phyloP scores from a whole-genome alignment of 2,329 filamentous ascomycete genomes.

The Davidsoniella eucalypti region DNA sequence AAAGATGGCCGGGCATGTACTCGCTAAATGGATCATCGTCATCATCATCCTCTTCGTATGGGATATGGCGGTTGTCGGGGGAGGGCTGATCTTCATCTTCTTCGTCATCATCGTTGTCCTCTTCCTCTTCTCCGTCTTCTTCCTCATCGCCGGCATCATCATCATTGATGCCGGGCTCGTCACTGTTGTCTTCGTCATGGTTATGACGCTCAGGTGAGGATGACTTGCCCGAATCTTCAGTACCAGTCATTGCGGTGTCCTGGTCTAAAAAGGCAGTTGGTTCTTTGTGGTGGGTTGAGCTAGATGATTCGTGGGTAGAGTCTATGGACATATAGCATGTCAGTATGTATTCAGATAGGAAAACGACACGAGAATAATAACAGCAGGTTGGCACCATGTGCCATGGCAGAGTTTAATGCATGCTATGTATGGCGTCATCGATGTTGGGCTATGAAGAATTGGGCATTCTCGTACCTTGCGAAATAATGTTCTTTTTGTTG shows the following conservation, averaged over 20 bases:
- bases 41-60: slow-evolving; percentile 39
- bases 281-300: slow-evolving; percentile 35
- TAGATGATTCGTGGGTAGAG: slow-evolving; percentile 16
- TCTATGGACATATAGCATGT: background rate
- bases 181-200: slow-evolving; percentile 4
- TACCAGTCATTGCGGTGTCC: slow-evolving; percentile 57
- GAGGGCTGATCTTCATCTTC: slow-evolving; percentile 33
- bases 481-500: slow-evolving; percentile 14
- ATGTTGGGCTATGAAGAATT: background rate
- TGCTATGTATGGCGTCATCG: background rate
- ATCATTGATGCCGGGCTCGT: background rate
- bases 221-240: slow-evolving; percentile 36
- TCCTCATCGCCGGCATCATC: slow-evolving; percentile 23
- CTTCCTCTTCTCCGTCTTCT: slow-evolving; percentile 48
- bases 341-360: background rate
- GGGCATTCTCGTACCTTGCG: background rate
- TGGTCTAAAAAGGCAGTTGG: slow-evolving; percentile 35
- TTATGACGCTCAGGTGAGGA: slow-evolving; percentile 22
- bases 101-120: slow-evolving; percentile 47
- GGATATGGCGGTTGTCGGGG: slow-evolving; percentile 2
- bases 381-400: too few species aligned
- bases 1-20: slow-evolving; percentile 49
- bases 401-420: too few species aligned
- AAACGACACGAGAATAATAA: background rate
- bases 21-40: slow-evolving; percentile 47